Evolutionary conservation across 2,329 filamentous ascomycete species (phyloP), one percentile per base, ranked within the genome.

Genomic region (Pseudocercospora crystallina): DNA sequence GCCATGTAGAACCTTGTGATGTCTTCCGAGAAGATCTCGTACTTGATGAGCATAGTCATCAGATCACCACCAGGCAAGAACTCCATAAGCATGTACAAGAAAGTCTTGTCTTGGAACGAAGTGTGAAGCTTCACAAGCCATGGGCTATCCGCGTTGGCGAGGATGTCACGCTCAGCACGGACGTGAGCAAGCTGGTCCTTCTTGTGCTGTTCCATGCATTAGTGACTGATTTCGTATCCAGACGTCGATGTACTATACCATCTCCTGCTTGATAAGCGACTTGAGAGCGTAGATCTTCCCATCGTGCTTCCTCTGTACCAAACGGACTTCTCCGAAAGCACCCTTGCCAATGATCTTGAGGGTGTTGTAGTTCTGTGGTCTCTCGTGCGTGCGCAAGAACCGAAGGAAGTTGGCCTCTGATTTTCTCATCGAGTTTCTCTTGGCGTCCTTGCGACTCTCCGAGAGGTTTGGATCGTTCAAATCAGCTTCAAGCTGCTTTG

Each of bases 1-100:
- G 94, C 94, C 83, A 99, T 99, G 74, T 99, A 99, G 74, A 99
- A 99, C 13, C 94, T 85, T 29, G 94, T 99, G 61, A 99, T 97
- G 62, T 99, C 94, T 71, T 97, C 92, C 0, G 90, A 95, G 72
- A 99, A 99, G 70, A 99, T 96, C 71, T 99, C 94, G 68, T 99
- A 99, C 80, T 97, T 99, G 77, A 99, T 99, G 62, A 99, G 80
- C 94, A 99, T 99, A 3, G 94, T 99, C 94, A 99, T 99, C 70
- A 99, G 73, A 76, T 99, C 94, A 71, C 94, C 94, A 71, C 94
- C 94, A 7, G 94, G 94, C 71, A 99, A 81, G 74, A 97, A 99
- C 74, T 99, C 94, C 94, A 99, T 99, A 55, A 99, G 80, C 86
- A 99, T 94, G 77, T 99, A 99, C 32, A 99, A 78, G 76, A 96